Evolutionary conservation across 108 stramenopile genomes (phyloP).

Genomic region (Nitzschia sp.): DNA sequence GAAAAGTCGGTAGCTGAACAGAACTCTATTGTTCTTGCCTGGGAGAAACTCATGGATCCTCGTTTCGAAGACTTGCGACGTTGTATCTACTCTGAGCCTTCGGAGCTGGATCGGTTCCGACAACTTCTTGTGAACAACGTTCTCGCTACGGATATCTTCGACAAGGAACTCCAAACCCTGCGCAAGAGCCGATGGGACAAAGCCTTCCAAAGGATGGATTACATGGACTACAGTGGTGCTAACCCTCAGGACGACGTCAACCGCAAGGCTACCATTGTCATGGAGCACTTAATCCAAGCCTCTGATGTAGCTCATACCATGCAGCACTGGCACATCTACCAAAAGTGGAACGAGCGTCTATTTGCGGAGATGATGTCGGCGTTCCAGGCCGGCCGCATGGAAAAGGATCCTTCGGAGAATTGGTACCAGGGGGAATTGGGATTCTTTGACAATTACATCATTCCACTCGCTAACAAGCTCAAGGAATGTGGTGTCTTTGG

Average conservation of each 20-base stretch:
- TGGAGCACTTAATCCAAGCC: conserved; percentile 62
- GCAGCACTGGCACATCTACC: conserved; percentile 58
- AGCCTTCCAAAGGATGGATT: conserved; percentile 33
- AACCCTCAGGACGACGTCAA: conserved; percentile 11
- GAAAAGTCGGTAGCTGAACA: conserved; percentile 51
- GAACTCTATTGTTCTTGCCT: conserved; percentile 50
- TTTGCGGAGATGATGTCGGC: conserved; percentile 61
- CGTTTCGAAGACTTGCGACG: conserved; percentile 35
- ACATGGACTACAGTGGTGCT: background rate
- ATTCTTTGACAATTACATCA: conserved; percentile 66
- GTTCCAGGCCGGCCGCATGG: conserved; percentile 42
- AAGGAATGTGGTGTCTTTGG: conserved; percentile 65
- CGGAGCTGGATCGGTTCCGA: conserved; percentile 50
- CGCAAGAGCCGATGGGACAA: conserved; percentile 55
- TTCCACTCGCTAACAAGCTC: conserved; percentile 70
- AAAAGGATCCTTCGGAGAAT: conserved; percentile 41
- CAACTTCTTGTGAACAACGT: conserved; percentile 53
- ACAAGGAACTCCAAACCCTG: conserved; percentile 34
- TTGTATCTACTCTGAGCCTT: conserved; percentile 31
- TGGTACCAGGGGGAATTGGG: conserved; percentile 71
- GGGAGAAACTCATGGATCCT: conserved; percentile 51
- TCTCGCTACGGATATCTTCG: conserved; percentile 60
- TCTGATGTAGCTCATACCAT: conserved; percentile 66
- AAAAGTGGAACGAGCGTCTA: conserved; percentile 62
- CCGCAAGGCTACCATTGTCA: conserved; percentile 54